These are phyloP conservation scores for Verticillium nonalfalfae DNA, from an alignment of 2,329 filamentous ascomycete species.

Conservation along the genomic window DNA sequence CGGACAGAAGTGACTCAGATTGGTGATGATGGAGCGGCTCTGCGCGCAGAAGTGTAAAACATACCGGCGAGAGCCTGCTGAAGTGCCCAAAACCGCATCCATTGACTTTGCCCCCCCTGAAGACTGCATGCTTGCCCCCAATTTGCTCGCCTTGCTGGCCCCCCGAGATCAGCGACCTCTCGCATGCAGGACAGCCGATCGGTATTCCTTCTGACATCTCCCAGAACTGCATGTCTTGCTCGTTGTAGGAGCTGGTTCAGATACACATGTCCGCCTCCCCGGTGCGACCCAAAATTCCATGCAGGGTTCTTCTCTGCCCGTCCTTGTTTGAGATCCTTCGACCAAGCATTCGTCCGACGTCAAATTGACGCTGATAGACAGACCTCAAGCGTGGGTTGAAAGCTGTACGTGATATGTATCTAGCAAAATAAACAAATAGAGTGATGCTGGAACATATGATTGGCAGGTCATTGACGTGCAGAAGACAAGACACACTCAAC, in stretches of 20 bases:
- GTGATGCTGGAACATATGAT: background rate
- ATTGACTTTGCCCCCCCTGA: too few species aligned
- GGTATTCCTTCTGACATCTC: background rate
- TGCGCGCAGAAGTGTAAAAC: too few species aligned
- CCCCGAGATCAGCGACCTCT: background rate
- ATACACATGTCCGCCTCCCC: background rate
- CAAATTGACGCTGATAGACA: background rate
- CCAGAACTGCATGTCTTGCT: background rate
- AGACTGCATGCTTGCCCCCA: background rate
- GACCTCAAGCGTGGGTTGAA: background rate
- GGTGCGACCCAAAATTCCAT: background rate
- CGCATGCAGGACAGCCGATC: background rate
- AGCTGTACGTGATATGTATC: background rate
- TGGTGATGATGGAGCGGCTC: too few species aligned
- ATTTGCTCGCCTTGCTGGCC: background rate
- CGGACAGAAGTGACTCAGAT: too few species aligned
- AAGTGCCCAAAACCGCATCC: too few species aligned
- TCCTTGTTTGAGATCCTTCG: background rate
- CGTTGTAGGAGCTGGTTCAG: too few species aligned
- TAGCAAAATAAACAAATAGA: background rate
- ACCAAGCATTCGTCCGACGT: background rate
- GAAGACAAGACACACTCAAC: too few species aligned
- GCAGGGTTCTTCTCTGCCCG: too few species aligned
- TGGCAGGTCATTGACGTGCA: background rate
- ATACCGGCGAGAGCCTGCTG: too few species aligned